Evolutionary conservation across 2,329 filamentous ascomycete species (phyloP).

Genomic region (Ophiostoma australiae): DNA sequence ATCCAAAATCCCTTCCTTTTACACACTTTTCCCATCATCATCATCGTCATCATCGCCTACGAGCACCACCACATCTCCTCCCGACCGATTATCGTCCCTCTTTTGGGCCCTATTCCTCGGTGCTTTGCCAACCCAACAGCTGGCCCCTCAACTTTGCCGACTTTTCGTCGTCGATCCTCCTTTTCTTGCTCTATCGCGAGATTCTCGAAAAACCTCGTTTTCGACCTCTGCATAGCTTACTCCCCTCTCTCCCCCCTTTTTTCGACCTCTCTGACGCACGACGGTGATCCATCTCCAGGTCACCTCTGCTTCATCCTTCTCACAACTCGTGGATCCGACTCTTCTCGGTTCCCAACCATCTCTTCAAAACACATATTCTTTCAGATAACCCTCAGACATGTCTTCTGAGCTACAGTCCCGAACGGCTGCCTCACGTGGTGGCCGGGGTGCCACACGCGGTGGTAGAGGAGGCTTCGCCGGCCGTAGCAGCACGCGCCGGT

Average conservation of each 20-base stretch:
- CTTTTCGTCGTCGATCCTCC: slow-evolving; percentile 14
- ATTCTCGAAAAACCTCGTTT: slow-evolving; percentile 19
- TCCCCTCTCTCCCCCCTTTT: background rate
- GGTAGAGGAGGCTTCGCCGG: slow-evolving; percentile 70
- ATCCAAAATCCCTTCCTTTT: slow-evolving; percentile 23
- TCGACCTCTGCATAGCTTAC: slow-evolving; percentile 7
- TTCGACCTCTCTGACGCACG: slow-evolving; percentile 11
- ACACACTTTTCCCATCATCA: slow-evolving; percentile 18
- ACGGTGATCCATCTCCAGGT: slow-evolving; percentile 9
- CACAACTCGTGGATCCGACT: slow-evolving; percentile 1
- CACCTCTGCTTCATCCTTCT: background rate
- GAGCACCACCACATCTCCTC: slow-evolving; percentile 17
- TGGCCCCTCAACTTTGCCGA: slow-evolving; percentile 16
- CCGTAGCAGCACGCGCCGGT: slow-evolving; percentile 65
- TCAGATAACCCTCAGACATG: slow-evolving; percentile 53
- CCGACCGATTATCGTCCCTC: slow-evolving; percentile 14
- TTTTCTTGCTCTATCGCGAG: slow-evolving; percentile 18
- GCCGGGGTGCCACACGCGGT: slow-evolving; percentile 76
- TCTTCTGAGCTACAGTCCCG: slow-evolving; percentile 93
- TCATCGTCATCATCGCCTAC: slow-evolving; percentile 20
- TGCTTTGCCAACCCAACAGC: slow-evolving; percentile 18
- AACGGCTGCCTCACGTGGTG: slow-evolving; percentile 77
- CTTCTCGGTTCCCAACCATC: slow-evolving; percentile 15
- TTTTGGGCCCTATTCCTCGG: slow-evolving; percentile 20
- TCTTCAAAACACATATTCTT: background rate